Evolutionary conservation across 345 rosid species (phyloP).

Genomic region (Geranium rotundifolium): DNA sequence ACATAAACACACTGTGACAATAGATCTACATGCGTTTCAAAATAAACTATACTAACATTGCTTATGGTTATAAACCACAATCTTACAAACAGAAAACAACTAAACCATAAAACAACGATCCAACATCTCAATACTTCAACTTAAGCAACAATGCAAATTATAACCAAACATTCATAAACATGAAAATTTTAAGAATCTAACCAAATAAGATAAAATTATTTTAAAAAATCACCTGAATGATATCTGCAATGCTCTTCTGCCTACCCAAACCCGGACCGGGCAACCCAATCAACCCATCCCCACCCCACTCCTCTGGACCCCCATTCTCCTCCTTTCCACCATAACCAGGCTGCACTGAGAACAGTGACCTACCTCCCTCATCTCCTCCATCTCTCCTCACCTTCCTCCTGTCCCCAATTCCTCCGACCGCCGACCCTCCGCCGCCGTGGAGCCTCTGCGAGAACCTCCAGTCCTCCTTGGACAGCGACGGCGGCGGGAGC

Average conservation of each 20-base stretch:
- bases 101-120: too few relatives aligned
- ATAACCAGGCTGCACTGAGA: constrained; percentile 62
- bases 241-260: constrained; percentile 77
- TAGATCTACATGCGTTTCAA: not conserved
- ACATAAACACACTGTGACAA: too few relatives aligned
- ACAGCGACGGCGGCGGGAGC: constrained; percentile 76
- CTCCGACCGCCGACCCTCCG: constrained; percentile 7
- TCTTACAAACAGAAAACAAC: too few relatives aligned
- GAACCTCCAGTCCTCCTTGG: constrained; percentile 78
- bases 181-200: not conserved
- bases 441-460: constrained; percentile 47
- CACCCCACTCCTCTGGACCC: constrained; percentile 61
- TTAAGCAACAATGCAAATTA: too few relatives aligned
- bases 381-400: constrained; percentile 15
- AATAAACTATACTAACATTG: not conserved
- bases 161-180: constrained; percentile 6
- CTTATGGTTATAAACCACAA: too few relatives aligned
- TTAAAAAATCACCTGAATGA: constrained; percentile 56
- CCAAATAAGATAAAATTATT: not conserved
- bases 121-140: too few relatives aligned
- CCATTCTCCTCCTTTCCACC: constrained; percentile 37
- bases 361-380: constrained; percentile 30
- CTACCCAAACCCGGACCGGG: constrained; percentile 45
- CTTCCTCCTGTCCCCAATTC: constrained; percentile 52
- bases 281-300: constrained; percentile 77